phyloP scores from a whole-genome alignment of 2,329 filamentous ascomycete genomes.

The Curvularia sp. region DNA sequence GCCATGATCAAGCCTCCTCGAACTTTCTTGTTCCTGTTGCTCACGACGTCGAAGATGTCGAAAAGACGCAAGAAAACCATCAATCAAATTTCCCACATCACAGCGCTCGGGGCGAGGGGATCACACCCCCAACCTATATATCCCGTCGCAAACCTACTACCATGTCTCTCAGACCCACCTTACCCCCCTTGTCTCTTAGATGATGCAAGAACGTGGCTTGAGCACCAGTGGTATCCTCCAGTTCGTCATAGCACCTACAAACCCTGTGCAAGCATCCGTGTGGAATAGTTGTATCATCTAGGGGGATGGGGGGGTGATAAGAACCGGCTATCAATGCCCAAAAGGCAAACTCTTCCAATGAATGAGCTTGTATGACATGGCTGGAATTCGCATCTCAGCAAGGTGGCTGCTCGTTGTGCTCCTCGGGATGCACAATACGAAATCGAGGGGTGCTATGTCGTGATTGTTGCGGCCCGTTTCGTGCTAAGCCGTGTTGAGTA shows the following conservation, averaged over 20 bases:
- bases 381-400: conserved; percentile 11
- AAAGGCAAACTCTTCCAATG: neutral
- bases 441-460: conserved; percentile 47
- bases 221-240: conserved; percentile 14
- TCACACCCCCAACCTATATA: neutral
- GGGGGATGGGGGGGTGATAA: neutral
- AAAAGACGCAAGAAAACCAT: neutral
- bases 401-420: neutral
- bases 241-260: conserved; percentile 17
- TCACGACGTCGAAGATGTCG: neutral
- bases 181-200: conserved; percentile 15
- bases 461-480: conserved; percentile 28
- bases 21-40: neutral
- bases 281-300: neutral
- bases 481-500: neutral
- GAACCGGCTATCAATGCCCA: neutral
- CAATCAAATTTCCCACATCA: neutral
- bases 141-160: neutral
- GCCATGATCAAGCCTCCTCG: neutral
- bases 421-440: conserved; percentile 24
- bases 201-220: conserved; percentile 45
- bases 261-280: conserved; percentile 2
- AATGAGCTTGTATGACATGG: conserved; percentile 1
- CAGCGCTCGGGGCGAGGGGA: neutral
- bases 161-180: neutral